phyloP scores from a whole-genome alignment of 1,284 basidiomycete species.

The Leccinum cinnamomeum region DNA sequence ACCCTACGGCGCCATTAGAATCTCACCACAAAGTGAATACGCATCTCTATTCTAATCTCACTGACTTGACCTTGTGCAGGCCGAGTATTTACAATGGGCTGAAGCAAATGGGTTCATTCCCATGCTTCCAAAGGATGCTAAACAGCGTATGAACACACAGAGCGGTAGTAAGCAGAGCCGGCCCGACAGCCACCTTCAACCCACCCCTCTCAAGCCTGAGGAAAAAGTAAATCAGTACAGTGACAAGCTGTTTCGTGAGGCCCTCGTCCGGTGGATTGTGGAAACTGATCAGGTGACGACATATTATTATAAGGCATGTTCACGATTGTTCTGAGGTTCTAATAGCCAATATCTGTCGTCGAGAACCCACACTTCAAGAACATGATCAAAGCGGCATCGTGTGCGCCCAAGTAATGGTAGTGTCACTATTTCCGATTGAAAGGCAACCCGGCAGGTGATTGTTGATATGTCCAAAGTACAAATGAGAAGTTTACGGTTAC shows the following conservation, averaged over 20 bases:
- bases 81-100: background rate
- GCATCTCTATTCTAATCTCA: background rate
- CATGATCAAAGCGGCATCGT: background rate
- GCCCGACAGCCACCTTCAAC: background rate
- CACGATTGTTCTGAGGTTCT: background rate
- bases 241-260: background rate
- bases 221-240: background rate
- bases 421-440: background rate
- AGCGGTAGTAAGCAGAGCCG: background rate
- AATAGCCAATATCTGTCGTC: background rate
- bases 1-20: background rate
- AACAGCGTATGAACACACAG: background rate
- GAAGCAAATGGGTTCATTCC: background rate
- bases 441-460: background rate
- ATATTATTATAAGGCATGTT: too few relatives aligned
- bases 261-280: background rate
- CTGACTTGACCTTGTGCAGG: background rate
- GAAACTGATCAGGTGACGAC: background rate
- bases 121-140: background rate
- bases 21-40: background rate
- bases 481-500: background rate
- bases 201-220: background rate
- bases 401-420: background rate
- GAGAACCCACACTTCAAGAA: background rate
- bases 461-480: background rate